A percentile compares a stretch with the other conserved stretches of the same genome.
These are phyloP conservation scores for Globisporangium cystogenes DNA, from an alignment of 352 stramenopile genomes.

Conservation along the genomic window DNA sequence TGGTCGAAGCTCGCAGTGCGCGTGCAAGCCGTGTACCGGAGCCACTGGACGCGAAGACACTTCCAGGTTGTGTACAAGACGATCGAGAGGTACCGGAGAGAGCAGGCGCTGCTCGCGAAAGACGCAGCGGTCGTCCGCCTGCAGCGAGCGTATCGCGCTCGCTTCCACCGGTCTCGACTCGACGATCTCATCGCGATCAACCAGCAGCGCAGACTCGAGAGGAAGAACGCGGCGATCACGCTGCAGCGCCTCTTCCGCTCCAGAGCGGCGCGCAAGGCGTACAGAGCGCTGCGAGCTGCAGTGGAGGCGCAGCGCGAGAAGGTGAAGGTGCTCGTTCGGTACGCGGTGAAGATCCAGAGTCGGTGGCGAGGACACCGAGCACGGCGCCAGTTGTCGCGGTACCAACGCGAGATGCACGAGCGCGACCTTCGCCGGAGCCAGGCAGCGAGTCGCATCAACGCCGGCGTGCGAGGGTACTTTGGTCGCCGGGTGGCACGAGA, in stretches of 20 bases:
- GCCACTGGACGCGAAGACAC: slow-evolving; percentile 49
- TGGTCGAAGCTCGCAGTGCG: slow-evolving; percentile 43
- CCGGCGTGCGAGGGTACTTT: slow-evolving; percentile 58
- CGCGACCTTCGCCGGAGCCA: slow-evolving; percentile 24
- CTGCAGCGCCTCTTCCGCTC: slow-evolving; percentile 64
- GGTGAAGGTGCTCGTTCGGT: slow-evolving; percentile 20
- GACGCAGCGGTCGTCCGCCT: slow-evolving; percentile 37
- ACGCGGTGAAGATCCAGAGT: slow-evolving; percentile 58
- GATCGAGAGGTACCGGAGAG: slow-evolving; percentile 51
- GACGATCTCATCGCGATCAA: slow-evolving; percentile 72
- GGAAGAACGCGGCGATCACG: slow-evolving; percentile 36
- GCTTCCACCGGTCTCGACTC: slow-evolving; percentile 63
- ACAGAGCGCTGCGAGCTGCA: slow-evolving; percentile 40
- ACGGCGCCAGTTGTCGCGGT: slow-evolving; percentile 27
- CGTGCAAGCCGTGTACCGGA: slow-evolving; percentile 54
- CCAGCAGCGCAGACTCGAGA: slow-evolving; percentile 43
- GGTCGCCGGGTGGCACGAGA: slow-evolving; percentile 31
- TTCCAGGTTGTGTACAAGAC: slow-evolving; percentile 51
- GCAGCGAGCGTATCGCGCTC: slow-evolving; percentile 49
- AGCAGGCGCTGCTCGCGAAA: slow-evolving; percentile 32
- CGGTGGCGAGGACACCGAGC: slow-evolving; percentile 52
- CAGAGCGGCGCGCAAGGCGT: slow-evolving; percentile 41
- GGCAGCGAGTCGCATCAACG: slow-evolving; percentile 64
- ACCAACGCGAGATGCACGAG: slow-evolving; percentile 22
- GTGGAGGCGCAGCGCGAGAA: slow-evolving; percentile 36